Percentiles rank a stretch among this genome's conserved stretches.
phyloP scores from a whole-genome alignment of 208 protist genomes.

The Leptomonas seymouri region DNA sequence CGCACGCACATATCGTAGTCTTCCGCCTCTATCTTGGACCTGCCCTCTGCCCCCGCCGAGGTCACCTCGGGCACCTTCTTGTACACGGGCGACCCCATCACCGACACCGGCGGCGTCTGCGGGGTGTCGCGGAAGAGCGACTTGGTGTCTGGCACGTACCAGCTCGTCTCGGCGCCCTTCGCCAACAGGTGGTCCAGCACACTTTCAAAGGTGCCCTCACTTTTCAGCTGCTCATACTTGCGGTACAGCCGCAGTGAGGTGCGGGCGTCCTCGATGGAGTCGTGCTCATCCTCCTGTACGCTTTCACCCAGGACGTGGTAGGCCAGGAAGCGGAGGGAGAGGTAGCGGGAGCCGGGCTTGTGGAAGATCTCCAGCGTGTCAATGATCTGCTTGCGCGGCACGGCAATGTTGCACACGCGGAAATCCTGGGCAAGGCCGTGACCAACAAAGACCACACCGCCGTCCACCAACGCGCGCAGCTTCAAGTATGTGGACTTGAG shows the following conservation, averaged over 20 bases:
- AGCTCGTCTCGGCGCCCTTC: constrained; percentile 89
- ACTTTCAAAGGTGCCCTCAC: constrained; percentile 76
- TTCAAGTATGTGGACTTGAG: constrained; percentile 96
- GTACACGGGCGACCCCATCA: constrained; percentile 65
- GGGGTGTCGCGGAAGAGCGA: constrained; percentile 53
- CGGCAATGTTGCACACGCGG: constrained; percentile 95
- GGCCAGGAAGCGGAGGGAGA: constrained; percentile 95
- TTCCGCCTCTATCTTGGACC: constrained; percentile 8
- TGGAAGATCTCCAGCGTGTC: constrained; percentile 97
- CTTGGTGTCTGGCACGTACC: constrained; percentile 85
- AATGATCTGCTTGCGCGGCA: constrained; percentile 95
- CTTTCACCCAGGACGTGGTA: constrained; percentile 93
- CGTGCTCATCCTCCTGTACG: constrained; percentile 96
- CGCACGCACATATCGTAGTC: constrained; percentile 20
- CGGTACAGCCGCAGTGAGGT: constrained; percentile 94
- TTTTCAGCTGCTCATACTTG: constrained; percentile 78
- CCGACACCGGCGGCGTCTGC: constrained; percentile 39
- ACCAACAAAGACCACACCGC: constrained; percentile 94
- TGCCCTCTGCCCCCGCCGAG: constrained; percentile 4
- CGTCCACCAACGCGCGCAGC: constrained; percentile 93
- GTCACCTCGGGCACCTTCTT: constrained; percentile 21
- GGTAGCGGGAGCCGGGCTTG: constrained; percentile 83
- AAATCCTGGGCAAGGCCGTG: constrained; percentile 97
- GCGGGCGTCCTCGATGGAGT: constrained; percentile 96
- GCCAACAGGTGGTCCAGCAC: constrained; percentile 85